Base-by-base conservation (phyloP, 1,139 yeast species). In the Meyerozyma athensensis region DNA sequence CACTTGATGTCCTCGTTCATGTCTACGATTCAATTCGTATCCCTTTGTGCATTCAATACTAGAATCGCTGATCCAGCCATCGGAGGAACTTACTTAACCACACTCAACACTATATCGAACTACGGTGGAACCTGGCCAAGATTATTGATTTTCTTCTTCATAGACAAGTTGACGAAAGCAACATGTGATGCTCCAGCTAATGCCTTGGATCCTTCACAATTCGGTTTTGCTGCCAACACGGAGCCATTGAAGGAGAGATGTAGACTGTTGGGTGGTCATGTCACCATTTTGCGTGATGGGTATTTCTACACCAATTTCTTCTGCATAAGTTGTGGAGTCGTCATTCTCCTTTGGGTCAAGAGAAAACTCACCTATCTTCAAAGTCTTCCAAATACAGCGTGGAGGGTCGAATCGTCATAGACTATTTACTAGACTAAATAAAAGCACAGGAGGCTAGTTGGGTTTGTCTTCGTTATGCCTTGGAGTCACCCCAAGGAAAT, bases 91-190 rank as follows among this genome's bases (percentile, higher is more conserved):
- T 92, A 92, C 59, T 92, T 94, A 97, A 92, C 98, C 0, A 82
- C 96, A 1, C 68, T 92, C 40, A 94, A 94, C 60, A 92, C 99
- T 0, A 68, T 92, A 36, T 81, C 95, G 26, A 92, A 92, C 54
- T 73, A 90, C 41, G 99, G 99, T 24, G 99, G 98, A 4, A 94
- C 95, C 19, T 94, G 98, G 98, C 98, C 99, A 0, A 73, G 90
- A 41, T 66, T 87, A 19, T 67, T 92, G 34, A 81, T 90, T 5
- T 73, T 89, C 50, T 77, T 72, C 44, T 70, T 89, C 56, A 92
- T 94, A 41, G 97, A 90, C 59, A 74, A 71, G 48, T 76, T 89
- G 45, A 86, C 97, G 0, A 50, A 61, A 3, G 77, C 89, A 1
- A 57, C 68, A 22, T 90, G 97, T 61, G 1, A 66, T 58, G 13